Evolutionary conservation across 768 basidiomycete genomes (phyloP).

Genomic region (Pleurotus tuber-regium): DNA sequence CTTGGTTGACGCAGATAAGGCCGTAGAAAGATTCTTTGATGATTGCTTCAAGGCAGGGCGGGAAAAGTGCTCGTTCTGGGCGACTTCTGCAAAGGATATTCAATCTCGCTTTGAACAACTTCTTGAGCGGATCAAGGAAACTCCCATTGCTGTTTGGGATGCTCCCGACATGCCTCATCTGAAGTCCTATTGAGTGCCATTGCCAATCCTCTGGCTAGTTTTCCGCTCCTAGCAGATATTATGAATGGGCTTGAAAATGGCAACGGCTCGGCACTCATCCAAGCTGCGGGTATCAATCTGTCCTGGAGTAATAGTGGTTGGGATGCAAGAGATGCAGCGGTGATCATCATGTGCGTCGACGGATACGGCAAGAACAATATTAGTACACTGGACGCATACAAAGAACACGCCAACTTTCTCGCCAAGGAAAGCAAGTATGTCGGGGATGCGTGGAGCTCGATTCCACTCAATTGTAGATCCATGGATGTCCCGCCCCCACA

Average conservation of each 20-base stretch:
- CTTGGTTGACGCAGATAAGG: slow-evolving; percentile 19
- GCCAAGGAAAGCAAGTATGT: neutral
- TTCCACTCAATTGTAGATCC: neutral
- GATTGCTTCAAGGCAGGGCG: slow-evolving; percentile 21
- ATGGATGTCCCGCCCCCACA: neutral
- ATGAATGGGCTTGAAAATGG: slow-evolving; percentile 24
- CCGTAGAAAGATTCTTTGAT: slow-evolving; percentile 19
- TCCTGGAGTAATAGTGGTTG: neutral
- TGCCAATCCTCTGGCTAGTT: slow-evolving; percentile 19
- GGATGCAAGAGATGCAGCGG: neutral
- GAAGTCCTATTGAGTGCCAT: slow-evolving; percentile 17
- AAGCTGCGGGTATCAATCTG: neutral
- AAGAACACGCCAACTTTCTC: neutral
- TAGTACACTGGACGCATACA: neutral
- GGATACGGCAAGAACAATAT: neutral
- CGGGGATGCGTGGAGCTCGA: neutral
- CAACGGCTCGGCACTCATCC: slow-evolving; percentile 14
- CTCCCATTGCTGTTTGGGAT: slow-evolving; percentile 18
- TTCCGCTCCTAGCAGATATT: slow-evolving; percentile 15
- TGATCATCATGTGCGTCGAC: neutral
- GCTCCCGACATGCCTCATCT: slow-evolving; percentile 17
- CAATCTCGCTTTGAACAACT: slow-evolving; percentile 15
- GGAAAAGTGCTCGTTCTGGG: slow-evolving; percentile 20
- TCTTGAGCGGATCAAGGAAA: slow-evolving; percentile 11
- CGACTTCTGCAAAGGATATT: slow-evolving; percentile 16